Evolutionary conservation across 345 rosid genomes (phyloP), one percentile per base, ranked within the genome.

Genomic region (Orychophragmus violaceus): DNA sequence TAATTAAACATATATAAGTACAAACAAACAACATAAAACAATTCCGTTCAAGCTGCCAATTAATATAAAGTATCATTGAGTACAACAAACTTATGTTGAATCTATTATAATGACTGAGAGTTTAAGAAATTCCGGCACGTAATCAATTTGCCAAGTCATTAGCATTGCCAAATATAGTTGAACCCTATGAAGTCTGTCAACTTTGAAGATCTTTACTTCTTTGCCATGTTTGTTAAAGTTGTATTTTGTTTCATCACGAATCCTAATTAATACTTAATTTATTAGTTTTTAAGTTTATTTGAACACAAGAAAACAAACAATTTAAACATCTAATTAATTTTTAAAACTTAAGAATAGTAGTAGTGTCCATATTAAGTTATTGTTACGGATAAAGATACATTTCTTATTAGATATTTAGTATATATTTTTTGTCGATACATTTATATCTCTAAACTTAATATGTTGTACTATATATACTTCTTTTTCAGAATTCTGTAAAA

Each of bases 111-210:
- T 8, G 62, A 57, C 29, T 21, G 8, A 21, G 29, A 13, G 6
- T 27, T 57, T 22, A 29, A 53, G 37, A 53, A 8, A 53, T 9
- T 36, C 21, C 13, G 32, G 48, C 19, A 58, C 62, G 62, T 22
- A 58, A 58, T 58, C 28, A 36, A 58, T 22, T 58, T 36, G 30
- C 24, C 17, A 23, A 58, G 13, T 36, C 48, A 58, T 22, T 39
- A 39, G 22, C 33, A 39, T 60, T 41, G 65, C 65, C 65, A 41
- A 59, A 16, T 59, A 14, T 59, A 60, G 51, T 25, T 60, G 16
- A 60, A 42, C 24, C 25, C 25, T 19, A 6, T 33, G 25, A 35
- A 55, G 16, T 35, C 24, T 33, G 17, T 30, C 10, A 55, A 56
- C 42, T 17, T 59, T 39, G 8, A 37, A 39, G 33, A 23, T 37